These are phyloP conservation scores for Nemania abortiva DNA, from an alignment of 2,329 filamentous ascomycete species.

Conservation along the genomic window DNA sequence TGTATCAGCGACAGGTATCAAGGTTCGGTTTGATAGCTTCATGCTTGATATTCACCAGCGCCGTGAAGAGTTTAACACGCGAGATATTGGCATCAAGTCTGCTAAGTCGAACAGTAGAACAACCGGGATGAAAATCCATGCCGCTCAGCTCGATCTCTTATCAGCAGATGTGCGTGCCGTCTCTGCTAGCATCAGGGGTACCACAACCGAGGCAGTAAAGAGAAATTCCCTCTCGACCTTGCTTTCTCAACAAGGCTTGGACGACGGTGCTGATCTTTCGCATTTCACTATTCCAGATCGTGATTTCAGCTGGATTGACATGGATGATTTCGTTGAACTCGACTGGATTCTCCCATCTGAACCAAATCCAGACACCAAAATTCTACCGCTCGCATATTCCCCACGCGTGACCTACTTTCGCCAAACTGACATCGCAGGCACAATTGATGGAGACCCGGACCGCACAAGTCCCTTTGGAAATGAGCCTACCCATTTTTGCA, in stretches of 20 bases:
- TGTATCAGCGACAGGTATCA: slow-evolving; percentile 94
- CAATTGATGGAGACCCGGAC: slow-evolving; percentile 82
- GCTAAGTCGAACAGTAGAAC: slow-evolving; percentile 83
- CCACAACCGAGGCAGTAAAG: slow-evolving; percentile 80
- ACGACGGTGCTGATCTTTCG: slow-evolving; percentile 77
- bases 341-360: slow-evolving; percentile 96
- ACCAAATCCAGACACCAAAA: slow-evolving; percentile 91
- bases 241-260: slow-evolving; percentile 63
- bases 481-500: slow-evolving; percentile 93
- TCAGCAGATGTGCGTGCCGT: slow-evolving; percentile 93
- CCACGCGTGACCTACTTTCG: slow-evolving; percentile 98
- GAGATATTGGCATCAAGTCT: slow-evolving; percentile 80
- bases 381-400: slow-evolving; percentile 89
- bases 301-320: slow-evolving; percentile 96
- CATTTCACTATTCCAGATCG: slow-evolving; percentile 96
- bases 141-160: slow-evolving; percentile 91
- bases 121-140: slow-evolving; percentile 94
- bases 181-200: slow-evolving; percentile 88
- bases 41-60: slow-evolving; percentile 97
- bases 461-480: slow-evolving; percentile 91
- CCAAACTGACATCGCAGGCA: slow-evolving; percentile 90
- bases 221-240: slow-evolving; percentile 65
- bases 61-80: slow-evolving; percentile 88
- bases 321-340: slow-evolving; percentile 98
- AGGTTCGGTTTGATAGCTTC: slow-evolving; percentile 94